Evolutionary conservation across 2,329 filamentous ascomycete genomes (phyloP).

Genomic region (Exophiala aquamarina): DNA sequence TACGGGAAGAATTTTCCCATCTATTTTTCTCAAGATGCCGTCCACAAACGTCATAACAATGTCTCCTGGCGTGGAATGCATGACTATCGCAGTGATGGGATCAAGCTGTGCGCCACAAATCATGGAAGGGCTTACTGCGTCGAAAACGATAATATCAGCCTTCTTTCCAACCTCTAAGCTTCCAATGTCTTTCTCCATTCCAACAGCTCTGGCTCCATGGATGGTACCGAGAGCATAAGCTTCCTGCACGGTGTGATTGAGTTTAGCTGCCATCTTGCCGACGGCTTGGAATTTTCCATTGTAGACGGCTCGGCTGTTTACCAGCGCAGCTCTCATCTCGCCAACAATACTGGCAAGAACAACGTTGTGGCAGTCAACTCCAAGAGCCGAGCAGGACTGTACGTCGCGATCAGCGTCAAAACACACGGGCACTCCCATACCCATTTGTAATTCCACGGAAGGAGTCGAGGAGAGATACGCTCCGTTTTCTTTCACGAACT

Average conservation of each 20-base stretch:
- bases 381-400: conserved; percentile 25
- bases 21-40: conserved; percentile 41
- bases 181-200: conserved; percentile 45
- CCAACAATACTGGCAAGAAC: conserved; percentile 29
- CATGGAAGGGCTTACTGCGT: conserved; percentile 42
- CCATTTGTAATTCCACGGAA: conserved; percentile 52
- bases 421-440: conserved; percentile 38
- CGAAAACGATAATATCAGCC: conserved; percentile 52
- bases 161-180: conserved; percentile 45
- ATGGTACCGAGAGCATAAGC: conserved; percentile 52
- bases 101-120: conserved; percentile 42
- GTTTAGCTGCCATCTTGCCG: conserved; percentile 27
- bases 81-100: conserved; percentile 42
- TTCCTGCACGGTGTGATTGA: conserved; percentile 39
- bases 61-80: conserved; percentile 43
- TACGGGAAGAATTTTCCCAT: conserved; percentile 15
- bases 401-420: conserved; percentile 27
- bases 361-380: conserved; percentile 34
- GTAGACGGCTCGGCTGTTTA: conserved; percentile 29
- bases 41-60: conserved; percentile 46
- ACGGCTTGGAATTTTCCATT: conserved; percentile 31
- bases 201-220: conserved; percentile 43
- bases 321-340: conserved; percentile 31
- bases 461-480: conserved; percentile 46
- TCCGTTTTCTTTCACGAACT: conserved; percentile 19